A percentile compares a stretch with the other conserved stretches of the same genome.
These are phyloP conservation scores for Zygoascus bituminiphila DNA, from an alignment of 805 yeast genomes.

Conservation along the genomic window DNA sequence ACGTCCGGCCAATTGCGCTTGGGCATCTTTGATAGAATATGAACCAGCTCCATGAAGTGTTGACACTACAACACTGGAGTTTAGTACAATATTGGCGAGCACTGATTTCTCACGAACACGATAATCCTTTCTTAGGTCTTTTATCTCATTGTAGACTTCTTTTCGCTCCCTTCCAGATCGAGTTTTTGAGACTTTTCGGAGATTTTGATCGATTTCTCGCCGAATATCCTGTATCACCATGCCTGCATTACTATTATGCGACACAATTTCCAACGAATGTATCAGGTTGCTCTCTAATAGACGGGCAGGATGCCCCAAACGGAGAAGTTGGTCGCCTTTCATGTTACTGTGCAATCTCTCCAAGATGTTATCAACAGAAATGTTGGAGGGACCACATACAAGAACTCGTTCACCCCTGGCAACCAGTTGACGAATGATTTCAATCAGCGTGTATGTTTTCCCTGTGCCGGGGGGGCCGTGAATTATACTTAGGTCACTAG, in stretches of 20 bases:
- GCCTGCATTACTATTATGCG: conserved; percentile 51
- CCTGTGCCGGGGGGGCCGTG: conserved; percentile 87
- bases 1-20: conserved; percentile 18
- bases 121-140: conserved; percentile 61
- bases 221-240: conserved; percentile 59
- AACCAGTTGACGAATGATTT: conserved; percentile 65
- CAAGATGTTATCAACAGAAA: conserved; percentile 82
- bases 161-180: conserved; percentile 57
- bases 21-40: conserved; percentile 49
- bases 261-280: conserved; percentile 70
- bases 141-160: conserved; percentile 61
- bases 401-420: conserved; percentile 49
- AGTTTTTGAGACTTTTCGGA: conserved; percentile 48
- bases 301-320: conserved; percentile 94
- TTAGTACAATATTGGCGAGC: conserved; percentile 46
- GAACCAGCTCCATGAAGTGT: conserved; percentile 88
- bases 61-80: conserved; percentile 63
- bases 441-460: conserved; percentile 77
- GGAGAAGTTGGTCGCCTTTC: conserved; percentile 45
- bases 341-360: conserved; percentile 53
- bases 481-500: conserved; percentile 43
- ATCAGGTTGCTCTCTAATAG: conserved; percentile 49
- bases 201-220: conserved; percentile 52
- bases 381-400: conserved; percentile 92
- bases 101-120: conserved; percentile 57